Evolutionary conservation across 768 basidiomycete species (phyloP).

Genomic region (Rhizopogon salebrosus): DNA sequence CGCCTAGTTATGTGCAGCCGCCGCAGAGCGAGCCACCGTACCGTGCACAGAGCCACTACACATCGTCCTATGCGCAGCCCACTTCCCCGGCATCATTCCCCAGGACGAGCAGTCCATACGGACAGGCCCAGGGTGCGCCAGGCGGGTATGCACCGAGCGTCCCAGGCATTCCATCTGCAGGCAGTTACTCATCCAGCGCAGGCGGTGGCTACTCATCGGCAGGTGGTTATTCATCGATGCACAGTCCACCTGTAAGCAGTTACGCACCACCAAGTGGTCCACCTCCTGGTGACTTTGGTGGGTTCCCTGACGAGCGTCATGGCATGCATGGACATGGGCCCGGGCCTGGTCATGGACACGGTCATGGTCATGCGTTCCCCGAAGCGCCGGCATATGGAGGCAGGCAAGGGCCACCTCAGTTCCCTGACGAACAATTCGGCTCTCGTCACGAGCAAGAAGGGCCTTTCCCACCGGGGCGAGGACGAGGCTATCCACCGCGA

Average conservation of each 20-base stretch:
- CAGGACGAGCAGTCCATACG: background rate
- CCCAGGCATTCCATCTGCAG: background rate
- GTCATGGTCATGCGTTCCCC: conserved; percentile 34
- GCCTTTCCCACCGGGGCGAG: background rate
- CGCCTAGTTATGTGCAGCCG: conserved; percentile 7
- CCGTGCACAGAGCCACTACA: conserved; percentile 23
- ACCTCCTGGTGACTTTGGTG: conserved; percentile 13
- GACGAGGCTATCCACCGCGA: background rate
- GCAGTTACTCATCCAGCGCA: background rate
- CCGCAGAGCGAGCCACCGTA: background rate
- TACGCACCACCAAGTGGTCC: conserved; percentile 11
- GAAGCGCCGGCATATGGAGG: conserved; percentile 27
- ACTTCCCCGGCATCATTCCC: background rate
- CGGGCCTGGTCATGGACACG: conserved; percentile 24
- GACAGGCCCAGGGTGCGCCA: background rate
- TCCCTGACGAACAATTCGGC: background rate
- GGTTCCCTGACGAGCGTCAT: conserved; percentile 2
- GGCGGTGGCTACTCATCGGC: background rate
- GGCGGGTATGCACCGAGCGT: background rate
- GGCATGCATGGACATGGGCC: conserved; percentile 17
- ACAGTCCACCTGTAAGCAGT: background rate
- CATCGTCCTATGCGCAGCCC: conserved; percentile 18
- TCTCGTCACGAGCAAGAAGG: background rate
- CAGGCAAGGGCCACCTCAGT: conserved; percentile 1
- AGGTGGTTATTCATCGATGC: background rate